Evolutionary conservation across 768 basidiomycete species (phyloP).

Genomic region (Lactifluus piperatus): DNA sequence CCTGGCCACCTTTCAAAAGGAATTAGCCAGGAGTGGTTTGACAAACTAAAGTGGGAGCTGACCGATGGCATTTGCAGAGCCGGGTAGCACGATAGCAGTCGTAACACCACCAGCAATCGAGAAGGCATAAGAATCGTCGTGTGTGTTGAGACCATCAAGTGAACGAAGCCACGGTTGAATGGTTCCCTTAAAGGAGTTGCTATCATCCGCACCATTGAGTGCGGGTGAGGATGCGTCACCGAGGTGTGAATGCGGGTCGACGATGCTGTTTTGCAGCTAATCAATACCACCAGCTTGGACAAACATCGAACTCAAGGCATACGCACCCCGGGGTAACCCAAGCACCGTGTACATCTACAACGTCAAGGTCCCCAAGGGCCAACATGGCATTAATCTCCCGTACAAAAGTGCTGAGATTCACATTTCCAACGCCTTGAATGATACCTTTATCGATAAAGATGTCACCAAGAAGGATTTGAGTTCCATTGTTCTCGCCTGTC

Average conservation of each 20-base stretch:
- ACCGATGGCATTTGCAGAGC: conserved; percentile 37
- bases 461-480: conserved; percentile 54
- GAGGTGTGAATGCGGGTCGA: conserved; percentile 43
- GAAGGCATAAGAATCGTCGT: conserved; percentile 61
- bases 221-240: conserved; percentile 29
- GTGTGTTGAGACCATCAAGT: conserved; percentile 74
- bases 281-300: neutral
- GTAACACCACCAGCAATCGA: conserved; percentile 78
- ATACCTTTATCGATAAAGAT: conserved; percentile 63
- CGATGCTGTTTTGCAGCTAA: conserved; percentile 23
- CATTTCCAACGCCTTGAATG: conserved; percentile 46
- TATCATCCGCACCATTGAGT: conserved; percentile 30
- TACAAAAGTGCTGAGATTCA: conserved; percentile 26
- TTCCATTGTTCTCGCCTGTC: conserved; percentile 68
- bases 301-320: neutral
- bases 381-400: conserved; percentile 18
- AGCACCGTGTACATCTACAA: conserved; percentile 54
- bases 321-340: conserved; percentile 73
- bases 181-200: conserved; percentile 32
- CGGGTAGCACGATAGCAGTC: conserved; percentile 67
- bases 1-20: conserved; percentile 52
- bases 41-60: neutral
- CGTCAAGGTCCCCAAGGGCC: conserved; percentile 25
- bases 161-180: conserved; percentile 69
- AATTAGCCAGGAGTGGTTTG: neutral